Base-by-base conservation (phyloP, 805 yeast species). In the Metschnikowia shivogae region DNA sequence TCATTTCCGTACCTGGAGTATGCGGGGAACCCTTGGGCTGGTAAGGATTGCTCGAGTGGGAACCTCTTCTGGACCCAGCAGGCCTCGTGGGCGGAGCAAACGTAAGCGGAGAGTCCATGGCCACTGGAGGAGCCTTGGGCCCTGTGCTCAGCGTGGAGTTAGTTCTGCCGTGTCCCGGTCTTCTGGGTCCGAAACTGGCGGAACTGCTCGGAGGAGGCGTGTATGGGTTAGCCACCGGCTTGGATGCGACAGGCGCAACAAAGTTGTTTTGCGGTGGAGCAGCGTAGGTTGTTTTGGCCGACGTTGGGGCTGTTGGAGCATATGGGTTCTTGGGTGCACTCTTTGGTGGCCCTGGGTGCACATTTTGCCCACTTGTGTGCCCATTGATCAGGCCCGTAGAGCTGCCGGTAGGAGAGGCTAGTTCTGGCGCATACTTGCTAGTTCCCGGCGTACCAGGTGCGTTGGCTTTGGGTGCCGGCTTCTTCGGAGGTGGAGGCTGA, bases 211-310 rank as follows among this genome's bases (percentile, higher is more conserved):
- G 28, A 8, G 42, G 35, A 8, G 54, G 54, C 9, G 54, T 41
- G 29, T 50, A 50, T 11, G 54, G 54, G 39, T 50, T 50, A 22
- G 40, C 44, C 17, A 42, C 40, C 22, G 41, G 52, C 13, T 43
- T 26, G 5, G 52, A 34, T 4, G 53, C 39, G 12, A 48, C 50
- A 26, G 60, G 53, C 2, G 54, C 42, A 31, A 46, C 48, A 29
- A 46, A 48, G 29, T 52, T 47, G 19, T 53, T 53, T 27, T 55
- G 35, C 17, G 64, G 58, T 13, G 69, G 59, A 39, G 72, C 63
- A 13, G 70, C 66, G 48, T 72, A 64, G 5, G 69, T 60, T 44
- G 58, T 63, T 42, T 58, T 47, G 17, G 66, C 47, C 1, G 56
- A 37, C 0, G 52, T 40, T 7, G 55, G 37, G 10, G 39, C 48